Percentiles rank a stretch among this genome's conserved stretches.
Evolutionary conservation across 176 grass and related monocot species (phyloP).

Genomic region (Eragrostis nindensis): DNA sequence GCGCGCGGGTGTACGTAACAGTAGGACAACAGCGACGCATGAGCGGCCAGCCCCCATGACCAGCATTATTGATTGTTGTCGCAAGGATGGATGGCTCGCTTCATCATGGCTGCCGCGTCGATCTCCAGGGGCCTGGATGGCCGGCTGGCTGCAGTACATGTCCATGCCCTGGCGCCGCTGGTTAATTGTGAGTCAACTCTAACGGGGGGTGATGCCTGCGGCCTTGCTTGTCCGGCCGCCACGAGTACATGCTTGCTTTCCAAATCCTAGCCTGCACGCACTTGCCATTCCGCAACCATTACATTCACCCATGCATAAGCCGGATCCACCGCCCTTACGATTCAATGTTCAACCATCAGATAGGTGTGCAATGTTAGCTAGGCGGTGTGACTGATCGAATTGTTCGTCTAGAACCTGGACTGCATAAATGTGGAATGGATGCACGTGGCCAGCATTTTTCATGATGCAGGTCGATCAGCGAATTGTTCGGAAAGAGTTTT

Average conservation of each 20-base stretch:
- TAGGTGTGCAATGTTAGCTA: not conserved
- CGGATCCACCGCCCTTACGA: not conserved
- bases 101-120: not conserved
- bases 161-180: not conserved
- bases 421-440: not conserved
- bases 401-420: not conserved
- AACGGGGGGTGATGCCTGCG: too few relatives aligned
- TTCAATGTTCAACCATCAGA: not conserved
- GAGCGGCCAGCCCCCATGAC: slow-evolving; percentile 7
- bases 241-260: not conserved
- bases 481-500: too few relatives aligned
- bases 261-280: not conserved
- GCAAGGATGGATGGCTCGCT: not conserved
- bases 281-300: slow-evolving; percentile 26
- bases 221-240: not conserved
- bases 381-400: not conserved
- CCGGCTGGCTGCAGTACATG: slow-evolving; percentile 1
- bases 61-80: not conserved
- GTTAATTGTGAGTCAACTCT: not conserved
- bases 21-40: slow-evolving; percentile 30
- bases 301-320: not conserved
- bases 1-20: not conserved
- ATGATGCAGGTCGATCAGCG: too few relatives aligned
- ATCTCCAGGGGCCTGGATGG: not conserved
- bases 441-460: too few relatives aligned